These are phyloP conservation scores for Sutorius eximius DNA, from an alignment of 1,284 basidiomycete genomes.

Conservation along the genomic window DNA sequence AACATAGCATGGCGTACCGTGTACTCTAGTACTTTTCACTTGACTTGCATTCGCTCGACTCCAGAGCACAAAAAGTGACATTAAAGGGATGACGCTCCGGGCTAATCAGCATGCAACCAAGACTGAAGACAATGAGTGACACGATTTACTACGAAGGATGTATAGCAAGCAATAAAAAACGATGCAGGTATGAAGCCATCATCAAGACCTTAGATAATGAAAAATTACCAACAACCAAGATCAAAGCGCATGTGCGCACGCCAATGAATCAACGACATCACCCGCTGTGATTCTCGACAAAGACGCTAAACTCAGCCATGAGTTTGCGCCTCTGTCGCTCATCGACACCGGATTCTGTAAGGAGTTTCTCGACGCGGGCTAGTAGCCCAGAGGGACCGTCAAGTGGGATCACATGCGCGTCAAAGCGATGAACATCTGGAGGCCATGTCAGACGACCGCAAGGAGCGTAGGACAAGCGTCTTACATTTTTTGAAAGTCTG, in stretches of 20 bases:
- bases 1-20: constrained; percentile 39
- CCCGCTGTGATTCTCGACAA: constrained; percentile 47
- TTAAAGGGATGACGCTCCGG: constrained; percentile 14
- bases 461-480: constrained; percentile 11
- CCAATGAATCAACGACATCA: constrained; percentile 13
- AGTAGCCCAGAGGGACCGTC: constrained; percentile 70
- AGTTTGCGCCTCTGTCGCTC: constrained; percentile 51
- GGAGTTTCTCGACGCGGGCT: constrained; percentile 57
- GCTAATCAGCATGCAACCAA: constrained; percentile 1
- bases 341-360: constrained; percentile 47
- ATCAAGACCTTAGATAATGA: constrained; percentile 26
- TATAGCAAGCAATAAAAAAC: constrained; percentile 23
- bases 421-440: constrained; percentile 65
- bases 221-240: constrained; percentile 29
- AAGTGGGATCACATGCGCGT: constrained; percentile 70
- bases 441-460: constrained; percentile 6
- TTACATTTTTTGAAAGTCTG: constrained; percentile 68
- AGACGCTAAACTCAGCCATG: constrained; percentile 59
- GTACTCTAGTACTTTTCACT: constrained; percentile 11
- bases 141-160: constrained; percentile 7
- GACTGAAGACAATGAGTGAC: constrained; percentile 14
- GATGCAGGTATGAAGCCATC: constrained; percentile 14
- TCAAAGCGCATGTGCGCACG: not conserved
- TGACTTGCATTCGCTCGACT: not conserved
- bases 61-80: constrained; percentile 7